Evolutionary conservation across 1,139 yeast genomes (phyloP), one percentile per base, ranked within the genome.

Genomic region (Yamadazyma sp.): DNA sequence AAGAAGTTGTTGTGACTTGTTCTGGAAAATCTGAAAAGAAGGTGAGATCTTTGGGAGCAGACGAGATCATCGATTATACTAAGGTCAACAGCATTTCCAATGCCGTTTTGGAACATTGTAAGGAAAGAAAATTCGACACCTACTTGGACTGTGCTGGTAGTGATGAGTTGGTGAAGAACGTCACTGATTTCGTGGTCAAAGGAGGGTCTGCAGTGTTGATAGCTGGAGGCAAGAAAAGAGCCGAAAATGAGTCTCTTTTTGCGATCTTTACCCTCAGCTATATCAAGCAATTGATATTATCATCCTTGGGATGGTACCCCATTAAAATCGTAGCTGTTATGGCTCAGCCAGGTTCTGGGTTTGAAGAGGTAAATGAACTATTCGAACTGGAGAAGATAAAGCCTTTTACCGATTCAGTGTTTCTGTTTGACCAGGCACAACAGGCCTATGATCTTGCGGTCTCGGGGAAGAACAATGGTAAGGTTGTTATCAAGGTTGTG

Each of bases 401-500:
- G 32, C 64, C 79, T 11, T 56, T 64, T 7, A 64, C 85, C 35
- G 92, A 84, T 55, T 66, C 80, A 9, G 73, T 73, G 17, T 71
- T 66, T 48, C 56, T 68, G 4, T 69, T 83, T 50, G 72, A 65
- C 3, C 73, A 82, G 14, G 75, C 61, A 48, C 54, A 72, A 35
- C 54, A 63, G 5, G 92, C 87, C 0, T 53, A 74, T 38, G 73
- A 73, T 6, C 65, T 61, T 44, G 56, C 83, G 28, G 58, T 56
- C 12, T 56, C 68, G 12, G 75, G 77, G 40, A 66, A 59, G 37
- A 81, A 83, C 3, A 70, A 69, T 42, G 95, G 95, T 29, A 86
- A 86, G 55, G 68, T 85, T 30, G 72, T 85, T 7, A 46, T 78
- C 25, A 34, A 39, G 30, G 40, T 46, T 22, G 8, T n/a, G 22